Conservation (phyloP, 345 rosid species). For the Hypericum androsaemum region DNA sequence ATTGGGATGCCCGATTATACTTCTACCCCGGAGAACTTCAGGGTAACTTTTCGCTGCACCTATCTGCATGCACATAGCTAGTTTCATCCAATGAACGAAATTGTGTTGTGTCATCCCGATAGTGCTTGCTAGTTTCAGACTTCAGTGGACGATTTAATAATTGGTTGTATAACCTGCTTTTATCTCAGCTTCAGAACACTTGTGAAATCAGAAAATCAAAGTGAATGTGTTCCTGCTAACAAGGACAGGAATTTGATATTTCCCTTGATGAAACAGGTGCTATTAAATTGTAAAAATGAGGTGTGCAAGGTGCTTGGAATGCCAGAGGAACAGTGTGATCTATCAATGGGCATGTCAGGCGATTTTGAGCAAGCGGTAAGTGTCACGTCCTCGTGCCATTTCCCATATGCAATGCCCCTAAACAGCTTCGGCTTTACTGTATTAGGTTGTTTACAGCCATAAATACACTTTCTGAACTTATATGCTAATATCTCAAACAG, state of each 20-base stretch:
- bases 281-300: slow-evolving; percentile 55
- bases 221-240: no score
- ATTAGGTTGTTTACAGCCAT: no score
- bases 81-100: not conserved
- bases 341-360: slow-evolving; percentile 95
- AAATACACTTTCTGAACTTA: no score
- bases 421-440: no score
- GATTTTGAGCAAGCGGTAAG: slow-evolving; percentile 87
- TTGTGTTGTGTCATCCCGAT: no score
- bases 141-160: no score
- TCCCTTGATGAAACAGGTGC: slow-evolving; percentile 31
- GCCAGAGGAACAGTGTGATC: slow-evolving; percentile 61
- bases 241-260: not conserved
- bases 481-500: no score
- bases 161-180: no score
- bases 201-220: no score
- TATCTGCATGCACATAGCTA: not conserved
- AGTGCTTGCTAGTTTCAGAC: no score
- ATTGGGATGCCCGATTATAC: slow-evolving; percentile 86
- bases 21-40: slow-evolving; percentile 84
- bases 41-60: slow-evolving; percentile 29
- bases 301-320: slow-evolving; percentile 77
- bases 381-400: not conserved
- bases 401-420: not conserved
- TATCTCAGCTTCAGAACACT: no score